Evolutionary conservation across 495 filamentous ascomycete species (phyloP).

Genomic region (Neurospora sp.): DNA sequence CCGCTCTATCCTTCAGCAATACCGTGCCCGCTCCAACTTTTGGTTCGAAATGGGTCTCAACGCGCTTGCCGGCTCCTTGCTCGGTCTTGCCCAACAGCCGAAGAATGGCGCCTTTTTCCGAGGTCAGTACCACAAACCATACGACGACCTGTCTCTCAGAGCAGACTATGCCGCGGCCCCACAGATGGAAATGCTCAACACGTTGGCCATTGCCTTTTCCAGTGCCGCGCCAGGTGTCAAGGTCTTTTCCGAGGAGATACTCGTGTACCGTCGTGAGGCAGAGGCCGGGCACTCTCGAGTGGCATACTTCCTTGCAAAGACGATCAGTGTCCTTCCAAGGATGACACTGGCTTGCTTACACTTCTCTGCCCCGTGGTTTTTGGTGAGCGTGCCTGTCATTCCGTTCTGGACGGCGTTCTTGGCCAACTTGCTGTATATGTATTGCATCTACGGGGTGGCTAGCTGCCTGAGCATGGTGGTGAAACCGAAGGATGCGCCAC

Average conservation of each 20-base stretch:
- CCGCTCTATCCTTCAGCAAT: constrained; percentile 45
- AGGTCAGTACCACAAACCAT: constrained; percentile 39
- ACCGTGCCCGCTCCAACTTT: constrained; percentile 35
- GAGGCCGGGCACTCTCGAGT: constrained; percentile 42
- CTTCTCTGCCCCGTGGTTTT: constrained; percentile 41
- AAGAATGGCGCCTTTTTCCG: constrained; percentile 42
- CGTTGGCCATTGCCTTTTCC: constrained; percentile 45
- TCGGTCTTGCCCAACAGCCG: constrained; percentile 40
- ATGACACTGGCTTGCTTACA: constrained; percentile 44
- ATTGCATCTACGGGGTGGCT: constrained; percentile 48
- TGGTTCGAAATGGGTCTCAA: constrained; percentile 43
- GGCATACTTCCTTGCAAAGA: constrained; percentile 50
- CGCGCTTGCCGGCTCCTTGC: constrained; percentile 40
- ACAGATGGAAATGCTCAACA: constrained; percentile 38
- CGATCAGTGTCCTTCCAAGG: constrained; percentile 34
- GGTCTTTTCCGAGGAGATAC: constrained; percentile 48
- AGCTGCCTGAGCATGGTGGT: constrained; percentile 40
- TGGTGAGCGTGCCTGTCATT: constrained; percentile 42
- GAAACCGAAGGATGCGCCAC: constrained; percentile 36
- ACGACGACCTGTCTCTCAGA: constrained; percentile 40
- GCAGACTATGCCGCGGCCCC: constrained; percentile 38
- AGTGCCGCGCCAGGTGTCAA: constrained; percentile 43
- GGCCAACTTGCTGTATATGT: constrained; percentile 46
- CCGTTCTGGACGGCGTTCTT: constrained; percentile 31
- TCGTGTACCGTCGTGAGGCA: constrained; percentile 41